Percentiles rank a stretch among this genome's conserved stretches.
Conservation (phyloP, 345 rosid genomes). For the Syzygium jambos region DNA sequence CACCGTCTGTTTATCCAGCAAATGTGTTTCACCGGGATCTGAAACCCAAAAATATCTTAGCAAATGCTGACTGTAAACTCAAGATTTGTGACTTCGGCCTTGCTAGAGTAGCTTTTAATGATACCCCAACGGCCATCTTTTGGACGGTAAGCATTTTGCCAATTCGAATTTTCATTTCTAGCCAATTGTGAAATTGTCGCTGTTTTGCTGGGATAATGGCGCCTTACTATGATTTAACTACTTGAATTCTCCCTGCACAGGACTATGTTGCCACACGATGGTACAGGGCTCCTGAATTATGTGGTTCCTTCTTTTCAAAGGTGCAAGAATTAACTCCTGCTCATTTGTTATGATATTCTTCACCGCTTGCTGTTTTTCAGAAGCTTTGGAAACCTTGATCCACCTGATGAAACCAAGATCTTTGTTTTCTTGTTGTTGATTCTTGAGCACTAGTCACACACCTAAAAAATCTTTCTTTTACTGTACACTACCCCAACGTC, state of each 20-base stretch:
- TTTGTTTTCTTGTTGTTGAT: background rate
- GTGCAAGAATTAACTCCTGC: constrained; percentile 18
- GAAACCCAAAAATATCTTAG: constrained; percentile 89
- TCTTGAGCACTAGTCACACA: background rate
- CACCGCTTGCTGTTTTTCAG: background rate
- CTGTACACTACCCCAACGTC: background rate
- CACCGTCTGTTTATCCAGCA: constrained; percentile 26
- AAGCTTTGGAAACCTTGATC: background rate
- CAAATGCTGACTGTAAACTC: constrained; percentile 94
- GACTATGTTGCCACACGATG: constrained; percentile 97
- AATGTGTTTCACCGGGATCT: constrained; percentile 94
- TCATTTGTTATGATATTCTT: background rate
- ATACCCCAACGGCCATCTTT: constrained; percentile 88
- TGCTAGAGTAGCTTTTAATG: constrained; percentile 90
- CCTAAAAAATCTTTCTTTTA: background rate
- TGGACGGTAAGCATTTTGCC: constrained; percentile 57
- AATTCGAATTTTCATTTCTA: background rate
- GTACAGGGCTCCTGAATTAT: constrained; percentile 95
- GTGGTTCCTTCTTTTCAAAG: constrained; percentile 98
- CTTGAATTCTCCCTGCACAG: constrained; percentile 18
- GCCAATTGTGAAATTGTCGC: background rate
- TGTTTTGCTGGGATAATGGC: background rate
- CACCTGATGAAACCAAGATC: background rate
- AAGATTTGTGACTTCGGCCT: constrained; percentile 99
- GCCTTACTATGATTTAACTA: background rate